Evolutionary conservation across 2,329 filamentous ascomycete genomes (phyloP).

Genomic region (Trichoderma semiorbis): DNA sequence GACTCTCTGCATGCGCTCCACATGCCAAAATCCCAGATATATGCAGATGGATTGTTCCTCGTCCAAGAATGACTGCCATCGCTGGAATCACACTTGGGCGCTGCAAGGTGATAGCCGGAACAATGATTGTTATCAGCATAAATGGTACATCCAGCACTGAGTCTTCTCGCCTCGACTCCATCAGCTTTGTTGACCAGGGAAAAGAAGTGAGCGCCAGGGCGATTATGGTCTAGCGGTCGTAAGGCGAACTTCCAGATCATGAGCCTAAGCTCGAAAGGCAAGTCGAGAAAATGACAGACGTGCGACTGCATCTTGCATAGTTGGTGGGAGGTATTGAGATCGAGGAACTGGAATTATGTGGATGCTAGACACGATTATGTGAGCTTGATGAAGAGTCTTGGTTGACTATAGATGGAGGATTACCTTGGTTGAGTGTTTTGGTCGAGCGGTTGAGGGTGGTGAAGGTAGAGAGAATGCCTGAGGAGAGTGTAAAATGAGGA

Average conservation of each 20-base stretch:
- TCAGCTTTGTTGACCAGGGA: neutral
- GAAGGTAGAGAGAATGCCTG: neutral
- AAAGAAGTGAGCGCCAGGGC: neutral
- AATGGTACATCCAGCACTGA: neutral
- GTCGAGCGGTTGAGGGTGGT: neutral
- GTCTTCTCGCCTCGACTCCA: neutral
- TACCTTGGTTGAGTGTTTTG: neutral
- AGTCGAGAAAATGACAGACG: neutral
- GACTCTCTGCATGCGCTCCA: neutral
- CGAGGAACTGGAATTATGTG: rapidly evolving
- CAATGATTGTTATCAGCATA: neutral
- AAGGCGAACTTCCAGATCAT: neutral
- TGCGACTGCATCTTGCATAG: neutral
- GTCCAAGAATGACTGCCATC: neutral
- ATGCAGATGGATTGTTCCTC: neutral
- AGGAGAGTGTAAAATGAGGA: neutral
- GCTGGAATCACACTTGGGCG: neutral
- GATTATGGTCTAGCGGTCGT: neutral
- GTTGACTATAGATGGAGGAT: neutral
- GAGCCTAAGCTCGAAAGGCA: neutral
- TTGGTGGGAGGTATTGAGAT: neutral
- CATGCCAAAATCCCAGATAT: neutral
- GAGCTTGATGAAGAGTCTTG: neutral
- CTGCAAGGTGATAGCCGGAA: neutral
- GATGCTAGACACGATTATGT: neutral